Base-by-base conservation (phyloP, 2,329 filamentous ascomycete species). In the Trematosphaeria pertusa region DNA sequence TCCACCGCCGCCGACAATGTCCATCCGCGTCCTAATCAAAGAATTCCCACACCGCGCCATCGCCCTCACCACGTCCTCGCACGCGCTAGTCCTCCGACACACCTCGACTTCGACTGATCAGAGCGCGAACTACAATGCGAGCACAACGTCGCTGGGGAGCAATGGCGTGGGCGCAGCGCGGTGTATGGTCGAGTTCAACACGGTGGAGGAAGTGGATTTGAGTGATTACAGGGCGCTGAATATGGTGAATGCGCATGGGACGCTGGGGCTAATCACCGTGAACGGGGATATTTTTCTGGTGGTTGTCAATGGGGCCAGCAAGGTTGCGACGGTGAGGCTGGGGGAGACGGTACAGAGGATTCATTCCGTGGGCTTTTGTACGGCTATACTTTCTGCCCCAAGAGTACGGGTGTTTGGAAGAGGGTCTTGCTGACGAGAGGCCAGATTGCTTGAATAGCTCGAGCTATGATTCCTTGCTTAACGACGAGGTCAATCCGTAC, bases 311-410 rank as follows among this genome's bases (percentile, higher is more conserved):
- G 84, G 86, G 35, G 88, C 90, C 28, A 81, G 84, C 15, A 85
- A 87, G 52, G 91, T 92, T 5, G 93, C 92, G 12, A 91, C 85
- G 1, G 81, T 97, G 37, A 82, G 91, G 37, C 91, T 91, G 0
- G 90, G 90, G 36, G 93, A 97, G 78, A 93, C 88, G 3, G 87
- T 97, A 18, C 89, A 94, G 74, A 86, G 87, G 70, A 97, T 97
- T 61, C 81, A 86, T 50, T 85, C 83, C 15, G 93, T 97, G 48
- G 89, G 94, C 56, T 97, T 97, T 70, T 84, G 80, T 83, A 44
- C 10, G 41, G 18, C 18, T 21, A 35, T 44, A 32, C 26, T 32
- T 20, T 5, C n/a, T n/a, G n/a, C n/a, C n/a, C n/a, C n/a, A n/a
- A n/a, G n/a, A n/a, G n/a, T n/a, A n/a, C n/a, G 15, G 38, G 21